These are phyloP conservation scores for Aspergillus fijiensis DNA, from an alignment of 2,329 filamentous ascomycete species.

Conservation along the genomic window DNA sequence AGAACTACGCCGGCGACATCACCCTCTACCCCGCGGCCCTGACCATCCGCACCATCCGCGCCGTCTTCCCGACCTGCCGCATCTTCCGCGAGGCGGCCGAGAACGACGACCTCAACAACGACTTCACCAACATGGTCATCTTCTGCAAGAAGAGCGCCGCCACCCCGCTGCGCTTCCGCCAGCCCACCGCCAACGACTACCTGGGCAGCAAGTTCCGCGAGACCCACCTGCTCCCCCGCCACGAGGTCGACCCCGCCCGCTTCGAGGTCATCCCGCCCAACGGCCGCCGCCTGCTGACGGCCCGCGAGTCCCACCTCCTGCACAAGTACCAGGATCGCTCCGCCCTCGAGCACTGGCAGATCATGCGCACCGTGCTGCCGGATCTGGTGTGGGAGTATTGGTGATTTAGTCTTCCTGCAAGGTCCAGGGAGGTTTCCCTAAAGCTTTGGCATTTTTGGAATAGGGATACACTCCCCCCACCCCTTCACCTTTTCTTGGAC, in stretches of 20 bases:
- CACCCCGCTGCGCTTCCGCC: constrained; percentile 63
- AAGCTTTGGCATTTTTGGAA: background rate
- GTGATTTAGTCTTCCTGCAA: constrained; percentile 45
- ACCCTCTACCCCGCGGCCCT: constrained; percentile 71
- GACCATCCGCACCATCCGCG: constrained; percentile 76
- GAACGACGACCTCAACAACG: constrained; percentile 52
- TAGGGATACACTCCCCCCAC: background rate
- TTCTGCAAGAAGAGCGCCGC: constrained; percentile 73
- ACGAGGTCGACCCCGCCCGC: constrained; percentile 60
- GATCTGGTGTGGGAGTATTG: constrained; percentile 80
- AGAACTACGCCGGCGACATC: constrained; percentile 96
- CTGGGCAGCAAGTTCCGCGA: constrained; percentile 69
- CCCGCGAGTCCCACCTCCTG: constrained; percentile 62
- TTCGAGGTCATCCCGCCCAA: constrained; percentile 46
- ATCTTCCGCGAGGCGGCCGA: constrained; percentile 77
- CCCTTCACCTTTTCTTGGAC: background rate
- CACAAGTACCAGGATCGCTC: constrained; percentile 71
- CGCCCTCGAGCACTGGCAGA: constrained; percentile 81
- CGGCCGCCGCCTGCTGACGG: constrained; percentile 41
- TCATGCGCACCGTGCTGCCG: constrained; percentile 86
- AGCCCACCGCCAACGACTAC: constrained; percentile 64
- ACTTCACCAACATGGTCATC: constrained; percentile 95
- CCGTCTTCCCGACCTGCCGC: constrained; percentile 84
- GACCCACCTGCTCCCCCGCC: constrained; percentile 68
- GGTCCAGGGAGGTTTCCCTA: background rate